Evolutionary conservation across 768 basidiomycete species (phyloP), one percentile per base, ranked within the genome.

Genomic region (Boletus bicolor): DNA sequence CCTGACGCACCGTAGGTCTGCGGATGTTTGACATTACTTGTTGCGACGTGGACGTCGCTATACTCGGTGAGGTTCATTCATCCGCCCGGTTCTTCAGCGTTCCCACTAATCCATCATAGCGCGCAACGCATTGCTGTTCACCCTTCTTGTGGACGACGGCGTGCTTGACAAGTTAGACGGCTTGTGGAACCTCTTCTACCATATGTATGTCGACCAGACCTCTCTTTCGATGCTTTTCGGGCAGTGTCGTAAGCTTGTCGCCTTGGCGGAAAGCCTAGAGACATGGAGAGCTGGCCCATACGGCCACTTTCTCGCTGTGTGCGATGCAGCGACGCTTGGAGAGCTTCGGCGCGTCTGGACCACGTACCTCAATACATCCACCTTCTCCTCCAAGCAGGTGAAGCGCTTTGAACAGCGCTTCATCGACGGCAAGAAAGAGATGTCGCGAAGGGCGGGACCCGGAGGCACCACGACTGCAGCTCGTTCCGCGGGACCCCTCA

Each of bases 401-500:
- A 57, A 58, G 37, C 41, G 11, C 17, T 64, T 66, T 14, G 51
- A 61, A 44, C 49, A 53, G 11, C 42, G 36, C 1, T 59, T 61
- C 19, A 36, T 19, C 2, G 49, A 58, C 0, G 64, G 57, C 6
- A 60, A 64, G 48, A 51, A 63, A 19, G 53, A 50, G 0, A 52
- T 51, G 39, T 42, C 8, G 11, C 30, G 28, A 1, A 49, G 6
- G 26, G 3, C 1, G 3, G 39, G 28, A 0, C 0, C 10, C 0
- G 12, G 28, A 3, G 45, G 47, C 11, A 53, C 56, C 0, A 34
- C 55, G 4, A 42, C 62, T 5, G 58, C 68, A 15, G 49, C 42
- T 42, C 70, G 70, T 41, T 70, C 70, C 4, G 70, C 70, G 0
- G 70, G 68, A 1, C 70, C 69, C 9, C 39, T 69, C 7, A 24